Evolutionary conservation across 768 basidiomycete species (phyloP), one percentile per base, ranked within the genome.

Genomic region (Russula griseocarnosa): DNA sequence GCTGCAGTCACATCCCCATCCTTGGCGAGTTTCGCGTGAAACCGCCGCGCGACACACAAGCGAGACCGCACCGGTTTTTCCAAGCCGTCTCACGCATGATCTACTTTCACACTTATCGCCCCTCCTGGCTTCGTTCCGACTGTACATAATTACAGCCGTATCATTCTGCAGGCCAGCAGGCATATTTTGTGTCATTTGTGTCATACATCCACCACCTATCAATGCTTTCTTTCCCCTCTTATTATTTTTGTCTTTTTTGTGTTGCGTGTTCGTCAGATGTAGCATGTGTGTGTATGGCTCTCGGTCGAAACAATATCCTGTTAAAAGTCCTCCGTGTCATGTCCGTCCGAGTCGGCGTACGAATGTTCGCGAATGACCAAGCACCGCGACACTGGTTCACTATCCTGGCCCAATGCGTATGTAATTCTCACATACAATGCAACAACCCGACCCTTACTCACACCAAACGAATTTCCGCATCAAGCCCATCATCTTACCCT

Each of bases 1-100:
- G 49, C 63, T 28, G 40, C 67, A 92, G 90, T 72, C 90, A 93
- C 71, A 75, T 93, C 61, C 85, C 83, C 66, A 79, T 92, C 65
- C 78, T 83, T 66, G 76, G 81, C 71, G 86, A 92, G 74, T 90
- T 93, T 79, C 85, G 90, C 62, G 83, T 93, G 64, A 90, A 88
- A 70, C 87, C 86, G 8, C 88, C 83, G 32, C 80, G 83, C 72
- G 85, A 82, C 20, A 69, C 73, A 20, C 26, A 49, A 50, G 70
- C 72, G 34, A 77, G 75, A 38, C 73, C 78, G 4, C 75, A n/a
- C 75, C 75, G 10, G 71, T 76, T 28, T 78, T 81, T 68, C 73
- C 75, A 24, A 73, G 74, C 56, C 76, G 58, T 77, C 77, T 38
- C 75, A 77, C 60, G 69, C 71, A 63, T 73, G 73, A 73, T 65